These are phyloP conservation scores for Coemansia sp. DNA, from an alignment of 192 early-diverging fungal species.

Conservation along the genomic window DNA sequence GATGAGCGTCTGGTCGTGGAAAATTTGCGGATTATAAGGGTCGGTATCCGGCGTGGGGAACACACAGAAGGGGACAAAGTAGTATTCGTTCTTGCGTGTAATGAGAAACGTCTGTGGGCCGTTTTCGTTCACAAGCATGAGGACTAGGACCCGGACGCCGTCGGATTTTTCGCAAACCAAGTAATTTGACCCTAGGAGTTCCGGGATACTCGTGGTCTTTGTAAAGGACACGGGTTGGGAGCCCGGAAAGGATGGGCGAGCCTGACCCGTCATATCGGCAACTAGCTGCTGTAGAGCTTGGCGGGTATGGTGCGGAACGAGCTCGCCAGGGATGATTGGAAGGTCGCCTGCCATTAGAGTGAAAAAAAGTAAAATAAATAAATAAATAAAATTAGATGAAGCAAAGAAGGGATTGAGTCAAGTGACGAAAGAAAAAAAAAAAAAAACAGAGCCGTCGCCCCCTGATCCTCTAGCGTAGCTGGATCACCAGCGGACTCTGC, in stretches of 20 bases:
- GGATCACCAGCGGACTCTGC: background rate
- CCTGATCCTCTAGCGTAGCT: background rate
- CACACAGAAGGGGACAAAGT: conserved; percentile 54
- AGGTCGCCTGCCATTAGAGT: conserved; percentile 16
- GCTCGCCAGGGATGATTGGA: conserved; percentile 18
- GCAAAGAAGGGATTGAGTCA: background rate
- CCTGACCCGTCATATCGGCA: conserved; percentile 1
- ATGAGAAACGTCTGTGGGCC: conserved; percentile 13
- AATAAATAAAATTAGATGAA: no score
- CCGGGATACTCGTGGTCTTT: background rate
- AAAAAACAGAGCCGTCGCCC: no score
- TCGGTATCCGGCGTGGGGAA: conserved; percentile 61
- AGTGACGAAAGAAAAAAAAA: no score
- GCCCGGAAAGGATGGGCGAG: conserved; percentile 20
- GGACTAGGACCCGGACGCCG: conserved; percentile 66
- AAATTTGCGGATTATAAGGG: conserved; percentile 16
- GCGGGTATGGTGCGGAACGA: background rate
- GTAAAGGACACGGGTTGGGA: conserved; percentile 47
- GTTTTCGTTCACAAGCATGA: conserved; percentile 3
- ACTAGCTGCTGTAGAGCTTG: conserved; percentile 14
- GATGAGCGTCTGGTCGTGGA: conserved; percentile 73
- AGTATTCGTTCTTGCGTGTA: conserved; percentile 82
- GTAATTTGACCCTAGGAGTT: conserved; percentile 47
- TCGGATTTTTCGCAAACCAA: conserved; percentile 85
- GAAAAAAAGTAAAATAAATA: background rate